Evolutionary conservation across 805 yeast species (phyloP), one percentile per base, ranked within the genome.

Genomic region (Geotrichum ghanense): DNA sequence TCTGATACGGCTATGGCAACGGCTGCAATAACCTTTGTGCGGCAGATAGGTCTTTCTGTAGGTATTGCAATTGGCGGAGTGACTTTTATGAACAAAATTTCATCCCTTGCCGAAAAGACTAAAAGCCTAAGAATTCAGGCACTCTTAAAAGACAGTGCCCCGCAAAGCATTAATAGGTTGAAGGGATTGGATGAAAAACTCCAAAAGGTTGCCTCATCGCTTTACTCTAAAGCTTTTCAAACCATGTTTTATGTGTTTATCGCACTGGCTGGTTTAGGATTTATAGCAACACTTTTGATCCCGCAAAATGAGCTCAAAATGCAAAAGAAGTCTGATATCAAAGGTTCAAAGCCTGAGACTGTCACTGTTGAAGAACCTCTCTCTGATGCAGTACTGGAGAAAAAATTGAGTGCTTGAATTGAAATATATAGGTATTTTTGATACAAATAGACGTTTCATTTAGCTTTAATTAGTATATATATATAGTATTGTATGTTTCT

Each of bases 1-100:
- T 68, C 74, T 4, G 81, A 80, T 14, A 68, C 72, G 2, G 64
- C 67, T 4, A 56, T 75, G 58, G 65, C 74, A 1, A 73, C 79
- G 3, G 59, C 77, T 0, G 63, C 69, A 44, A 47, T 72, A 48
- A 66, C 68, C 50, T 73, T 73, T 54, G 56, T 58, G 14, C 68
- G 80, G 52, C 56, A 50, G 44, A 41, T 56, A n/a, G 59, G 58
- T 3, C 43, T 56, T 41, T 58, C 72, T 1, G 50, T 75, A 16
- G 74, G 74, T 19, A 72, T 74, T 41, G 65, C 78, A 1, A 34
- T 76, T 23, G 69, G 73, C 22, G 63, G 72, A 2, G 65, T 62
- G 34, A 57, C 72, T 17, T 66, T 70, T 2, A 73, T 71, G 49
- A 62, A 68, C n/a, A 66, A 68, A 6, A 71, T 69, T 53, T 57